These are phyloP conservation scores for Verticillium nonalfalfae DNA, from an alignment of 2,329 filamentous ascomycete genomes.

Conservation along the genomic window DNA sequence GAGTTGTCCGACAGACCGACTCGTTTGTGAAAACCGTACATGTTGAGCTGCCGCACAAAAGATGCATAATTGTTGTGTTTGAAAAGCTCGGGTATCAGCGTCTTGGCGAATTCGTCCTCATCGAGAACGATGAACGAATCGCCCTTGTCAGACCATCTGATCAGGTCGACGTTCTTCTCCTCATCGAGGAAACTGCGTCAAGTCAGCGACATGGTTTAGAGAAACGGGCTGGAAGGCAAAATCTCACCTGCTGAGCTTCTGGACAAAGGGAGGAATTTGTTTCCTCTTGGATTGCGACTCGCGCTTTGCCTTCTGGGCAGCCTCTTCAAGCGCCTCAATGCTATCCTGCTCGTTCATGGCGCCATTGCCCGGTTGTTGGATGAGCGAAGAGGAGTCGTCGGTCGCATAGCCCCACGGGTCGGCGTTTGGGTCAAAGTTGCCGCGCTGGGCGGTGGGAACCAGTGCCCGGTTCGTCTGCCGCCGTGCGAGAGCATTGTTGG, in stretches of 20 bases:
- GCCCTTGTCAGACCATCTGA: slow-evolving; percentile 94
- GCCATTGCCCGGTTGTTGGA: slow-evolving; percentile 19
- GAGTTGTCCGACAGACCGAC: slow-evolving; percentile 93
- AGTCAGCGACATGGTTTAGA: neutral
- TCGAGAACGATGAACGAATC: slow-evolving; percentile 96
- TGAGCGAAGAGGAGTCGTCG: slow-evolving; percentile 27
- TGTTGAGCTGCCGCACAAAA: slow-evolving; percentile 91
- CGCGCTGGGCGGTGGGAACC: slow-evolving; percentile 32
- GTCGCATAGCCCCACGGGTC: slow-evolving; percentile 38
- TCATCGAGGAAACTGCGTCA: slow-evolving; percentile 78
- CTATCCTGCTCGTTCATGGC: slow-evolving; percentile 57
- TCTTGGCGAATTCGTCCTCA: slow-evolving; percentile 97
- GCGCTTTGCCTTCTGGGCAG: slow-evolving; percentile 74
- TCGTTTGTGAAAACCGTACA: slow-evolving; percentile 97
- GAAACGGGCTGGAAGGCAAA: neutral
- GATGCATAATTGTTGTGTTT: slow-evolving; percentile 99
- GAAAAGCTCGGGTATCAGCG: slow-evolving; percentile 93
- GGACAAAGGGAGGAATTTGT: slow-evolving; percentile 94
- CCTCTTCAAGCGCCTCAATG: slow-evolving; percentile 72
- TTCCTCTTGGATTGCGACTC: slow-evolving; percentile 88
- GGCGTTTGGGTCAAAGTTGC: slow-evolving; percentile 27
- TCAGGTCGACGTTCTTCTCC: slow-evolving; percentile 86
- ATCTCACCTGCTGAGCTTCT: slow-evolving; percentile 89
- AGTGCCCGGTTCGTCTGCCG: slow-evolving; percentile 45
- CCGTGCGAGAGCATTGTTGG: slow-evolving; percentile 41